phyloP scores from a whole-genome alignment of 2,329 filamentous ascomycete genomes.

The Monosporascus ibericus region DNA sequence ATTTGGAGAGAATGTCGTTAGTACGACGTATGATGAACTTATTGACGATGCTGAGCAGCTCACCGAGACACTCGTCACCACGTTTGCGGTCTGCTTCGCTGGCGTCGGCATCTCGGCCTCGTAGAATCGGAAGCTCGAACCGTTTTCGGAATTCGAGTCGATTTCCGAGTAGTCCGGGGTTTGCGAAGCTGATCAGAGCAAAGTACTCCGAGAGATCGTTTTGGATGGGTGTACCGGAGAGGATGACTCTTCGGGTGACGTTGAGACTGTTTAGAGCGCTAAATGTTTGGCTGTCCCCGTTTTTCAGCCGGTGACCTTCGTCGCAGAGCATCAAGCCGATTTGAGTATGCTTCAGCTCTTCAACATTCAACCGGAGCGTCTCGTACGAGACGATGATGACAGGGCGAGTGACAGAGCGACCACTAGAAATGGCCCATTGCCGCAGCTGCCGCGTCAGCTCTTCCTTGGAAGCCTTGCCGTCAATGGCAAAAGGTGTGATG shows the following conservation, averaged over 20 bases:
- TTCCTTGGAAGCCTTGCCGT: constrained; percentile 93
- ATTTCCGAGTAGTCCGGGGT: constrained; percentile 84
- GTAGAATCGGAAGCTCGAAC: constrained; percentile 87
- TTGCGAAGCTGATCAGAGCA: constrained; percentile 90
- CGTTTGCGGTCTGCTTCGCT: constrained; percentile 74
- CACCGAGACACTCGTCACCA: constrained; percentile 75
- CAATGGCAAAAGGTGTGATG: constrained; percentile 88
- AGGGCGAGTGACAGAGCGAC: constrained; percentile 82
- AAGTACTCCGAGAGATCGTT: constrained; percentile 99
- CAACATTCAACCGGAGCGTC: constrained; percentile 83
- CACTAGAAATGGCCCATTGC: constrained; percentile 89
- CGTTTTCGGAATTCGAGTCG: constrained; percentile 88
- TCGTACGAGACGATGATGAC: constrained; percentile 98
- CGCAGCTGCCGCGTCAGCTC: constrained; percentile 84
- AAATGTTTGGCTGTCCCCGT: constrained; percentile 93
- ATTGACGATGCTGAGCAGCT: constrained; percentile 81
- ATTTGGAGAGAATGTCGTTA: constrained; percentile 97
- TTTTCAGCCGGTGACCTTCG: constrained; percentile 94
- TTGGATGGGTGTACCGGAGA: constrained; percentile 95
- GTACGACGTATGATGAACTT: constrained; percentile 97
- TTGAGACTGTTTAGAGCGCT: constrained; percentile 85
- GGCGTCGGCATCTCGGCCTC: constrained; percentile 84
- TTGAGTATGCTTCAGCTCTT: constrained; percentile 80
- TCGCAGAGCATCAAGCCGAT: constrained; percentile 94
- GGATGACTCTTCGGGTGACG: constrained; percentile 83